Evolutionary conservation across 2,329 filamentous ascomycete species (phyloP).

Genomic region (Epichloe glyceriae): DNA sequence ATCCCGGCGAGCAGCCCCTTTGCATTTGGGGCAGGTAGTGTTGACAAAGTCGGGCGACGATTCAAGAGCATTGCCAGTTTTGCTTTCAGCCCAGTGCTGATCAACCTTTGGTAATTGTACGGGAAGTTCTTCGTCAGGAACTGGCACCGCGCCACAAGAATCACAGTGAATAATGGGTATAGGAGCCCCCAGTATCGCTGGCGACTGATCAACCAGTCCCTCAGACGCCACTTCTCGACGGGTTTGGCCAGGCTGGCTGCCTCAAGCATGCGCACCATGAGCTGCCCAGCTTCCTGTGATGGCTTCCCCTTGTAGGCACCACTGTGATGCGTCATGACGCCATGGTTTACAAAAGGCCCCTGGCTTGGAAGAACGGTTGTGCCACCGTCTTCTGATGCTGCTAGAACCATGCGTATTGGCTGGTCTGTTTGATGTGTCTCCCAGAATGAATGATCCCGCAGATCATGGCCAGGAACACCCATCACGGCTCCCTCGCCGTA

Average conservation of each 20-base stretch:
- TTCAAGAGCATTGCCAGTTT: slow-evolving; percentile 66
- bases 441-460: slow-evolving; percentile 71
- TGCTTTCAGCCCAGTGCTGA: slow-evolving; percentile 53
- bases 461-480: slow-evolving; percentile 80
- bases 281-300: slow-evolving; percentile 48
- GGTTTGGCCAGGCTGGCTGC: slow-evolving; percentile 43
- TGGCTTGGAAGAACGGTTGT: slow-evolving; percentile 30
- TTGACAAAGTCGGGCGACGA: slow-evolving; percentile 61
- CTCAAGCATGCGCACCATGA: slow-evolving; percentile 45
- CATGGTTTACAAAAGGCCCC: slow-evolving; percentile 52
- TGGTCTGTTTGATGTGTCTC: slow-evolving; percentile 49
- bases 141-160: slow-evolving; percentile 65
- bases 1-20: slow-evolving; percentile 58
- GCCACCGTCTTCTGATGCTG: slow-evolving; percentile 34
- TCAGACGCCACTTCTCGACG: slow-evolving; percentile 64
- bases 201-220: slow-evolving; percentile 86
- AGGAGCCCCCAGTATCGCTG: slow-evolving; percentile 85
- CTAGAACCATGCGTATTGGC: slow-evolving; percentile 51
- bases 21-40: slow-evolving; percentile 62
- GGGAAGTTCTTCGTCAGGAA: slow-evolving; percentile 63
- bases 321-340: slow-evolving; percentile 53
- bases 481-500: slow-evolving; percentile 84
- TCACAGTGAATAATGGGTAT: slow-evolving; percentile 79
- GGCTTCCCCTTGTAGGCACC: slow-evolving; percentile 50
- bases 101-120: slow-evolving; percentile 60